Evolutionary conservation across 1,284 basidiomycete species (phyloP).

Genomic region (Lentinus polychrous): DNA sequence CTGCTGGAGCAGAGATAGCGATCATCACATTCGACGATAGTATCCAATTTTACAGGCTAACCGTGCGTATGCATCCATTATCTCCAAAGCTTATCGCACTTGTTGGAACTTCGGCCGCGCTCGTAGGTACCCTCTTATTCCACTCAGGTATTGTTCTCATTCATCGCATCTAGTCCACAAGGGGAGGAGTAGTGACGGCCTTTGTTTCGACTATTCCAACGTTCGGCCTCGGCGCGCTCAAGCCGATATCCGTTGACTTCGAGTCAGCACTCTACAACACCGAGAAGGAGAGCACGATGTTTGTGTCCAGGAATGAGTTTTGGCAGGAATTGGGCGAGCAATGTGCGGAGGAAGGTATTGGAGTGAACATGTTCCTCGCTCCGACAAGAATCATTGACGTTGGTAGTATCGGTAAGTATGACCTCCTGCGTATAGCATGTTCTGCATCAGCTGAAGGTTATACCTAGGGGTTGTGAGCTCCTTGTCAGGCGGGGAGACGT

Average conservation of each 20-base stretch:
- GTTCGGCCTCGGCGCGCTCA: conserved; percentile 70
- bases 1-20: conserved; percentile 52
- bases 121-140: conserved; percentile 42
- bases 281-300: conserved; percentile 83
- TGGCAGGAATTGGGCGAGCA: conserved; percentile 87
- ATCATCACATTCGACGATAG: conserved; percentile 83
- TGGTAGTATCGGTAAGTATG: conserved; percentile 70
- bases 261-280: conserved; percentile 81
- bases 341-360: conserved; percentile 85
- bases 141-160: not conserved
- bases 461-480: conserved; percentile 58
- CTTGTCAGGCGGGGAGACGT: conserved; percentile 88
- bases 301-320: conserved; percentile 64
- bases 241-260: conserved; percentile 33
- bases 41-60: conserved; percentile 88
- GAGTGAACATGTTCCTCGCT: conserved; percentile 86
- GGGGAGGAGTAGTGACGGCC: conserved; percentile 82
- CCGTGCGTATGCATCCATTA: conserved; percentile 59
- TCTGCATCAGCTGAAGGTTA: not conserved
- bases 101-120: conserved; percentile 63
- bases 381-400: conserved; percentile 83
- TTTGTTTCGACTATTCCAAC: conserved; percentile 81
- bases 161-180: conserved; percentile 45
- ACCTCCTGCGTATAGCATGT: not conserved
- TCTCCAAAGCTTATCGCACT: conserved; percentile 72